Evolutionary conservation across 2,329 filamentous ascomycete genomes (phyloP), one percentile per base, ranked within the genome.

Genomic region (Trichoderma harzianum): DNA sequence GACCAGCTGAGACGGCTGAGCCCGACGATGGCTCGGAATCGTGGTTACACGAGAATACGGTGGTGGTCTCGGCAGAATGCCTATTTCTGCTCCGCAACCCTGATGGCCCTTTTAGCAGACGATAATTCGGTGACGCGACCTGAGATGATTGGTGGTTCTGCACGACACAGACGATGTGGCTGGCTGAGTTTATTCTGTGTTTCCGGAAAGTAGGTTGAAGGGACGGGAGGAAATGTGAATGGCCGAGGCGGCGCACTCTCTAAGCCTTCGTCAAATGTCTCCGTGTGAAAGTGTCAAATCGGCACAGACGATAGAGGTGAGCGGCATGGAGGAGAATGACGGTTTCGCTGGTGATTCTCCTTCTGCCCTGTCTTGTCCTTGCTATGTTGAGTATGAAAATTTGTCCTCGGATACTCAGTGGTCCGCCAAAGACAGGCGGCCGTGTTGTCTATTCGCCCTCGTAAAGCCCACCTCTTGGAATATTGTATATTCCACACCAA

Each of bases 1-100:
- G 65, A 64, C 62, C 21, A 61, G 47, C 55, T 47, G 69, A 21
- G 24, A 47, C n/a, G 24, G 16, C n/a, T 24, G 68, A 63, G 68
- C 24, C 53, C 71, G 67, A 76, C 6, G 53, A 36, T 28, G 51
- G 55, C 26, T 72, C 66, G 71, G 71, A 70, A 72, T 16, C 12
- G 43, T 28, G 30, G 72, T 70, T 70, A 72, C 68, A 74, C 66
- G 32, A 47, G 24, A 21, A 26, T 53, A 1, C 26, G 26, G 28
- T n/a, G 16, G 47, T 21, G 76, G 76, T 78, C 77, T 77, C 74
- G 75, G 77, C 70, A 76, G 66, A 65, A 60, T 69, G 72, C 74
- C 69, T 74, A 28, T 61, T 39, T 57, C 21, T 57, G 24, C 43
- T 63, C n/a, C n/a, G 57, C 53, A 53, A n/a, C 62, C 62, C 61